These are phyloP conservation scores for Berberis thunbergii DNA, from an alignment of 164 flowering plant species.

Conservation along the genomic window DNA sequence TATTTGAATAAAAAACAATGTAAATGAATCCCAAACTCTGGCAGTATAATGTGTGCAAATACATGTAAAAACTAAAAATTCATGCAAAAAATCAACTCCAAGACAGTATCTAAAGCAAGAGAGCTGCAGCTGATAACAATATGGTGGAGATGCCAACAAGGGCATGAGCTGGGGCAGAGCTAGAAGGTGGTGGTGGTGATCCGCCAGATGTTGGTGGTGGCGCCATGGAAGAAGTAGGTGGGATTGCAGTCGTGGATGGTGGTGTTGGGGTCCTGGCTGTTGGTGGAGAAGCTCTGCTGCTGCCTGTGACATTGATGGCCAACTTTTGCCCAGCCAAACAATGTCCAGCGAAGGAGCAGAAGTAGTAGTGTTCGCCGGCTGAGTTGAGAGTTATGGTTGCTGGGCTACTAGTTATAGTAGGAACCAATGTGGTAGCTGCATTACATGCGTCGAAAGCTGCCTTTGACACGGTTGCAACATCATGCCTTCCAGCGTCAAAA, in stretches of 20 bases:
- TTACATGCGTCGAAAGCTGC: conserved; percentile 27
- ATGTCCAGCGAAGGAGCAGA: conserved; percentile 31
- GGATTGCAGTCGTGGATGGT: neutral
- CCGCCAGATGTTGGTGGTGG: neutral
- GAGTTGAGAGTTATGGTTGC: conserved; percentile 28
- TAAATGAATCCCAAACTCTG: no score
- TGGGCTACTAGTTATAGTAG: conserved; percentile 20
- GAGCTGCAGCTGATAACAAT: no score
- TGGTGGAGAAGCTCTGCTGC: neutral
- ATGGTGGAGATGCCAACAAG: no score
- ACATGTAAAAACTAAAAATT: no score
- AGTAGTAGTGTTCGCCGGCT: conserved; percentile 33
- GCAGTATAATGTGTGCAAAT: no score
- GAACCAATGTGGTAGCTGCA: conserved; percentile 11
- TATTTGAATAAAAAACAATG: no score
- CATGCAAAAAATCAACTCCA: no score
- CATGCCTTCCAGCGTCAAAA: conserved; percentile 7
- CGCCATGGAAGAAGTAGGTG: neutral
- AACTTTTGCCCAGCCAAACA: conserved; percentile 35
- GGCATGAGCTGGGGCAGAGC: neutral
- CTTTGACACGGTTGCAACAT: conserved; percentile 17
- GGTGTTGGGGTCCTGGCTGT: neutral
- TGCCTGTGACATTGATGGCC: conserved; percentile 16
- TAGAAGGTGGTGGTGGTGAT: neutral
- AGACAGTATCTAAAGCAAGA: no score